phyloP scores from a whole-genome alignment of 768 basidiomycete genomes.

The Suillus cothurnatus region DNA sequence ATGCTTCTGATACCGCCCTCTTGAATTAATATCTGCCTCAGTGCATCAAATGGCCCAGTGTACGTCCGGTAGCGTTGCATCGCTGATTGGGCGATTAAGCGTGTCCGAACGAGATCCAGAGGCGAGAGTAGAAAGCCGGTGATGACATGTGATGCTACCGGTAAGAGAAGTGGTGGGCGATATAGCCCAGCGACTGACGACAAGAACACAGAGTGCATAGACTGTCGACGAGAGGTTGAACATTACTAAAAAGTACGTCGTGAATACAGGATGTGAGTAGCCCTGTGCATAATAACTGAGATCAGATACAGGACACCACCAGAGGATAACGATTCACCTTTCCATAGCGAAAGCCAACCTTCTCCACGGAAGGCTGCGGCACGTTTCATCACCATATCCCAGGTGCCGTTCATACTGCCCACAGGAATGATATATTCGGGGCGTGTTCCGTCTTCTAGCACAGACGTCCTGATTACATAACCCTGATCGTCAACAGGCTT shows the following conservation, averaged over 20 bases:
- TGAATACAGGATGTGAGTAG: constrained; percentile 81
- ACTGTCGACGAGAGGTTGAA: constrained; percentile 80
- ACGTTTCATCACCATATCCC: constrained; percentile 95
- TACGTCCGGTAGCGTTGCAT: constrained; percentile 68
- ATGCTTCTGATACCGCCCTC: constrained; percentile 81
- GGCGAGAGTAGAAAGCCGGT: constrained; percentile 89
- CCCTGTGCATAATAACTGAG: constrained; percentile 46
- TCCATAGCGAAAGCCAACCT: constrained; percentile 91
- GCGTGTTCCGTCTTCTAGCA: constrained; percentile 72
- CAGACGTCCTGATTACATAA: constrained; percentile 69
- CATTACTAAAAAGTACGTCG: constrained; percentile 71
- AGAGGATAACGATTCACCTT: constrained; percentile 54
- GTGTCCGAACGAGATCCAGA: constrained; percentile 84
- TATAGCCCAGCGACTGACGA: constrained; percentile 60
- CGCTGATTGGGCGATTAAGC: constrained; percentile 85
- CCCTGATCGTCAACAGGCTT: constrained; percentile 70
- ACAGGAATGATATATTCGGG: constrained; percentile 88
- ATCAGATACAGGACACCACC: constrained; percentile 10
- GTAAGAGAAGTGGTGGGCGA: constrained; percentile 67
- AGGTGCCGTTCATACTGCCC: constrained; percentile 81
- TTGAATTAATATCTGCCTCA: constrained; percentile 73
- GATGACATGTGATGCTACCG: constrained; percentile 82
- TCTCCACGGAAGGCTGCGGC: constrained; percentile 80
- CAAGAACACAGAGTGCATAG: constrained; percentile 69
- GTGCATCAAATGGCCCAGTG: constrained; percentile 75